These are phyloP conservation scores for Leishmania tropica DNA, from an alignment of 208 protist species.

Conservation along the genomic window DNA sequence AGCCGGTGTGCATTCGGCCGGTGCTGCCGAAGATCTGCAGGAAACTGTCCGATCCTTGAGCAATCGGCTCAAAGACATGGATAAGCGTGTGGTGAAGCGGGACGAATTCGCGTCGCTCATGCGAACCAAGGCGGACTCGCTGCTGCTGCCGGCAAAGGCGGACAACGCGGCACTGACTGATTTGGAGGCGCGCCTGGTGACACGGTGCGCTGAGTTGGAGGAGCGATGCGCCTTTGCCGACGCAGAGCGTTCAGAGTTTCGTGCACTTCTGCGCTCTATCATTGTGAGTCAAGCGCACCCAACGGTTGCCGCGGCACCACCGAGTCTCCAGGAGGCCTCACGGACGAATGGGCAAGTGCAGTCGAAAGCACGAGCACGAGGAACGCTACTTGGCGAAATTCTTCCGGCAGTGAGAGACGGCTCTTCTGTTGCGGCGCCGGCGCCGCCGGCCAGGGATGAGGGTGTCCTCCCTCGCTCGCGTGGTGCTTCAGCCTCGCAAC, in stretches of 20 bases:
- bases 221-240: slow-evolving; percentile 81
- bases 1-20: slow-evolving; percentile 7
- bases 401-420: slow-evolving; percentile 3
- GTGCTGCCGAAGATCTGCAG: slow-evolving; percentile 10
- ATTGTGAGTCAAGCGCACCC: slow-evolving; percentile 27
- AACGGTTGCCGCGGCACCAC: background rate
- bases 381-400: slow-evolving; percentile 18
- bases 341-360: background rate
- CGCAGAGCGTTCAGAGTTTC: slow-evolving; percentile 73
- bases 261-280: slow-evolving; percentile 51
- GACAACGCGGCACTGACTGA: slow-evolving; percentile 57
- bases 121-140: slow-evolving; percentile 56
- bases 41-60: slow-evolving; percentile 16
- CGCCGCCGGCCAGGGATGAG: background rate
- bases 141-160: slow-evolving; percentile 54
- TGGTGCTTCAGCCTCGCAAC: slow-evolving; percentile 5
- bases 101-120: slow-evolving; percentile 54
- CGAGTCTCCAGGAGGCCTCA: background rate
- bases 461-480: background rate
- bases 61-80: slow-evolving; percentile 52
- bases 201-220: slow-evolving; percentile 65
- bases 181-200: slow-evolving; percentile 51
- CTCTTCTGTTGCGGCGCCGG: background rate
- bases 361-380: background rate
- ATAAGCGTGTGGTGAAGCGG: slow-evolving; percentile 46